Percentiles rank a stretch among this genome's conserved stretches.
These are phyloP conservation scores for Gnaphalium uliginosum DNA, from an alignment of 129 eudicot species.

Conservation along the genomic window DNA sequence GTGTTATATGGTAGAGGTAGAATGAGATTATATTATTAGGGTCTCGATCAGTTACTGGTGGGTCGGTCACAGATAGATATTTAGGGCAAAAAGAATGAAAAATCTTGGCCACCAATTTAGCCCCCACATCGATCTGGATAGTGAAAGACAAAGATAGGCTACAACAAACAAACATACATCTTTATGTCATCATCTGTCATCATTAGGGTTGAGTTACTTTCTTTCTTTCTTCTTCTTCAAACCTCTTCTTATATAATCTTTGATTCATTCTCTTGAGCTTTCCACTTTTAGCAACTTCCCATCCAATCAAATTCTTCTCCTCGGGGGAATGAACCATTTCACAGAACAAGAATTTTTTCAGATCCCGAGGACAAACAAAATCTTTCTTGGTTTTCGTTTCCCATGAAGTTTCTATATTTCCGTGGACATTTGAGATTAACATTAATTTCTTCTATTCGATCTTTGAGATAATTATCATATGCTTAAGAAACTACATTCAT, in stretches of 20 bases:
- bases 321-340: constrained; percentile 17
- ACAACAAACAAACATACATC: constrained; percentile 33
- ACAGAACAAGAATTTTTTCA: constrained; percentile 6
- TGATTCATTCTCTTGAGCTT: constrained; percentile 40
- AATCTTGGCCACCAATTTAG: constrained; percentile 73
- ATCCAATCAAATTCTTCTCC: constrained; percentile 7
- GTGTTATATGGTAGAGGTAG: neutral
- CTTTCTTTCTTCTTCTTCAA: constrained; percentile 12
- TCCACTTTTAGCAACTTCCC: constrained; percentile 12
- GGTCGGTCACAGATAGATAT: constrained; percentile 50
- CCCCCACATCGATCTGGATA: constrained; percentile 37
- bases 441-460: neutral
- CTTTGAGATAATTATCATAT: constrained; percentile 16
- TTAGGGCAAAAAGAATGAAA: constrained; percentile 34
- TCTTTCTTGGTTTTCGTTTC: neutral
- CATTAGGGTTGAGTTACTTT: constrained; percentile 53
- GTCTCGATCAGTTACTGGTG: constrained; percentile 73
- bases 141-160: constrained; percentile 39
- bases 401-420: neutral
- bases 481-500: constrained; percentile 18
- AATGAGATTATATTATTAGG: neutral
- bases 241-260: constrained; percentile 31
- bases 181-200: constrained; percentile 37
- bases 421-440: constrained; percentile 18
- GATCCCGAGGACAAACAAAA: constrained; percentile 1